phyloP scores from a whole-genome alignment of 2,329 filamentous ascomycete species.

The Blastomyces percursus region DNA sequence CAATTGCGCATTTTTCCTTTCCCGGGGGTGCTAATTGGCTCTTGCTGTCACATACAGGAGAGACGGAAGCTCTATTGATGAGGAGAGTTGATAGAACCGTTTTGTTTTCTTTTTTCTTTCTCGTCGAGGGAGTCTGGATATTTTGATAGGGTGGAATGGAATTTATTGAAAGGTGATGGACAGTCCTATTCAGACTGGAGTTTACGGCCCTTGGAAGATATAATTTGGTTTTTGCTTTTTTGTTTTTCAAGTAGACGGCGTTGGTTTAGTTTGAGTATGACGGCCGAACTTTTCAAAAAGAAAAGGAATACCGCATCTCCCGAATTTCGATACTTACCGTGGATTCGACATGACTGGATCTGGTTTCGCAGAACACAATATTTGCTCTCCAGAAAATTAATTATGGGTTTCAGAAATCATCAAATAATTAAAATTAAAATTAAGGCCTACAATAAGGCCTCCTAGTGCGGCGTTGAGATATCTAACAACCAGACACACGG shows the following conservation, averaged over 20 bases:
- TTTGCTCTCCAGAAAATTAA: neutral
- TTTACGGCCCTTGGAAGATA: neutral
- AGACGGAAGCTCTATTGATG: constrained; percentile 38
- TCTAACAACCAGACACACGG: neutral
- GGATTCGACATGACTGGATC: neutral
- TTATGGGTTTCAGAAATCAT: neutral
- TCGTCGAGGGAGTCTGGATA: neutral
- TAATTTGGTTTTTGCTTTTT: neutral
- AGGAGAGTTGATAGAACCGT: constrained; percentile 25
- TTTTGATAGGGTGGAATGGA: neutral
- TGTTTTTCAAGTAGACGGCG: neutral
- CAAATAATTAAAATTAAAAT: neutral
- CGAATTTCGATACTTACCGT: neutral
- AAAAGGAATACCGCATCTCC: neutral
- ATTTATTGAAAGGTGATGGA: neutral
- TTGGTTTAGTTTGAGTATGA: neutral
- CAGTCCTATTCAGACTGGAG: neutral
- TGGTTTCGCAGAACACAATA: neutral
- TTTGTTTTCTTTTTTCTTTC: neutral
- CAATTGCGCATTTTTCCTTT: neutral
- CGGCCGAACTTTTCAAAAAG: neutral
- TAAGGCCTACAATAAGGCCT: neutral
- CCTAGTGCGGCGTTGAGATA: neutral
- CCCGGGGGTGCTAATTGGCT: neutral
- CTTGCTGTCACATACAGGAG: constrained; percentile 21